Conservation (phyloP, 192 early-diverging fungal genomes). For the Diversispora eburnea region DNA sequence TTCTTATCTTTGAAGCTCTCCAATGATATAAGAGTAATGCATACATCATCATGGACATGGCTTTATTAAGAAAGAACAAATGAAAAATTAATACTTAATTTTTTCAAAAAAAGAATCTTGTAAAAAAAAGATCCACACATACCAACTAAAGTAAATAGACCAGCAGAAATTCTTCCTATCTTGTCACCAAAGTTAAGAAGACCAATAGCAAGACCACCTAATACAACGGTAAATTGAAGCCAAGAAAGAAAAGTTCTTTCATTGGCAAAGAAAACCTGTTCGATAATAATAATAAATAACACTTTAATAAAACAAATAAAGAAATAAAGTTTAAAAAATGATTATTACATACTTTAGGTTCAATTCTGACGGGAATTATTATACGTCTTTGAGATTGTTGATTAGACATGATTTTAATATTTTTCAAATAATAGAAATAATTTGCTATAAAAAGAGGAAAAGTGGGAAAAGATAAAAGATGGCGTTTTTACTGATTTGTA, state of each 20-base stretch:
- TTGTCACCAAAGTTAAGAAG: constrained; percentile 80
- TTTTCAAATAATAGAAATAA: too few species aligned
- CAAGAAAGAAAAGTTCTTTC: constrained; percentile 90
- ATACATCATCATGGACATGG: constrained; percentile 76
- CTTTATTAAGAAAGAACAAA: constrained; percentile 18
- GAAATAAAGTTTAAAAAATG: too few species aligned
- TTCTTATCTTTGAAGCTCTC: constrained; percentile 66
- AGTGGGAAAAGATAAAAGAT: too few species aligned
- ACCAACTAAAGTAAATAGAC: constrained; percentile 52
- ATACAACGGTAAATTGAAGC: constrained; percentile 78
- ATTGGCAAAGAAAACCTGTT: constrained; percentile 82
- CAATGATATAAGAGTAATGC: constrained; percentile 73
- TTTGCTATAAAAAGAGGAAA: too few species aligned
- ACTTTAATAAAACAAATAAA: not conserved
- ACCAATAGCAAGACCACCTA: constrained; percentile 74
- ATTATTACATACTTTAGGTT: constrained; percentile 62
- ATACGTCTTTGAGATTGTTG: constrained; percentile 61
- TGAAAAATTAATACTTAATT: not conserved
- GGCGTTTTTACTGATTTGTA: too few species aligned
- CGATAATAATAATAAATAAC: not conserved
- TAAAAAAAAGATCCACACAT: not conserved
- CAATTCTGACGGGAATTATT: constrained; percentile 70
- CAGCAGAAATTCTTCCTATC: constrained; percentile 55
- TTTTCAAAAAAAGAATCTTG: not conserved
- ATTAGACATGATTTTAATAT: not conserved